Base-by-base conservation (phyloP, 192 early-diverging fungal species). In the Coemansia sp. region DNA sequence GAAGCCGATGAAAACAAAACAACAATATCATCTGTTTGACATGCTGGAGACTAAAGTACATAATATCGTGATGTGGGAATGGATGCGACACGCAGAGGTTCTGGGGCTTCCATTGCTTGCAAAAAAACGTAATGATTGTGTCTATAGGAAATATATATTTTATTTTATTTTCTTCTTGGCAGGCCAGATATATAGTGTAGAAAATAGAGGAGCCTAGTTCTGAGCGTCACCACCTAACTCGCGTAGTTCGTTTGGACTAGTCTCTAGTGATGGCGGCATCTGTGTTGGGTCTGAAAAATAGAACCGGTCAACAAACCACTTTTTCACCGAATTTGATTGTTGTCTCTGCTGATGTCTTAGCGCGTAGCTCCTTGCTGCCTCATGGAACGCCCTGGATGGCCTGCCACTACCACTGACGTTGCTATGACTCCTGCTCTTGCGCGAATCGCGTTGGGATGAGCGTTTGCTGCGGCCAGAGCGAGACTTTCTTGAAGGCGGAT, bases 211-310 rank as follows among this genome's bases (percentile, higher is more conserved):
- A 53, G 50, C 50, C 10, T 13, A 16, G 5, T 53, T 64, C 55
- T 48, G 64, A 22, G 49, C 4, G 37, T 10, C 42, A 37, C 69
- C 69, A 37, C n/a, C n/a, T n/a, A 71, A 49, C 48, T 75, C 68
- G 51, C 65, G 79, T n/a, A 70, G 66, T 48, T 81, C 72, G 61
- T 55, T 63, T 32, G 65, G 59, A 9, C 22, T n/a, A 19, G 69
- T 38, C 12, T 72, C 63, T 45, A 57, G 44, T 17, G 78, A 75
- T 1, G 79, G 79, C 45, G 79, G 79, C 17, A 81, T 73, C 38
- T 81, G 79, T 3, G 79, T 81, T 0, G 79, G 79, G 37, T 81
- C 79, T 1, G 79, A 38, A 68, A 81, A 81, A 67, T 81, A 81
- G 70, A 81, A 81, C 16, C 74, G 73, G 64, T 81, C 73, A 25